A percentile compares a stretch with the other conserved stretches of the same genome.
phyloP scores from a whole-genome alignment of 2,329 filamentous ascomycete species.

The Fusarium nygamai region DNA sequence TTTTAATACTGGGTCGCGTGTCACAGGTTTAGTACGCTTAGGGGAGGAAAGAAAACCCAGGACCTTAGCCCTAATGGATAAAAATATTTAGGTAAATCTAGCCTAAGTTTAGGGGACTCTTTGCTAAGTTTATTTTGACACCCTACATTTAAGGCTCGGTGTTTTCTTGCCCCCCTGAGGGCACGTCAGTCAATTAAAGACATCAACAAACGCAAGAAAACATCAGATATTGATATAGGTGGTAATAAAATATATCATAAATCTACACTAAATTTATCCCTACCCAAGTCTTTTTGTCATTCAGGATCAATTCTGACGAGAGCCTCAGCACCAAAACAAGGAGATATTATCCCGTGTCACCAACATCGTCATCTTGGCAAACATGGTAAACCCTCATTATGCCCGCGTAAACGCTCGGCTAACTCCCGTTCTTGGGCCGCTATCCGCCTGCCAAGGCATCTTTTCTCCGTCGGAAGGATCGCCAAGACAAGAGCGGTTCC shows the following conservation, averaged over 20 bases:
- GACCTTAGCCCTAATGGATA: too few species aligned
- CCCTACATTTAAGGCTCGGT: too few species aligned
- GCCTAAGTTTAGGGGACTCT: too few species aligned
- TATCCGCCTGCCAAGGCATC: conserved; percentile 14
- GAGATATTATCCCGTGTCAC: neutral
- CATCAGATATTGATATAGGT: too few species aligned
- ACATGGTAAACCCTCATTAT: conserved; percentile 20
- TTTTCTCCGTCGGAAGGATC: neutral
- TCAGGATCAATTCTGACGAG: neutral
- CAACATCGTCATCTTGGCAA: neutral
- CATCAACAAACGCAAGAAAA: too few species aligned
- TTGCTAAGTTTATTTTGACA: too few species aligned
- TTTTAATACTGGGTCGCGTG: conserved; percentile 9
- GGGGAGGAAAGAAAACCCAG: too few species aligned
- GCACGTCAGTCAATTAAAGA: too few species aligned
- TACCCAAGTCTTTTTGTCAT: too few species aligned
- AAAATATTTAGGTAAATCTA: too few species aligned
- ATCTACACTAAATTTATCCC: too few species aligned
- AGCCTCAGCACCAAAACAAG: neutral
- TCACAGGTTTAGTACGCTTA: neutral
- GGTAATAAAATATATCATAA: neutral
- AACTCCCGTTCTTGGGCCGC: conserved; percentile 3
- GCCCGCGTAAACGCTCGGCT: conserved; percentile 20
- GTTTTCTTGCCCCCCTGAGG: too few species aligned
- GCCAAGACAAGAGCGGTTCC: neutral